A percentile compares a stretch with the other conserved stretches of the same genome.
Evolutionary conservation across 441 rosid species (phyloP).

Genomic region (Jatropha multifida): DNA sequence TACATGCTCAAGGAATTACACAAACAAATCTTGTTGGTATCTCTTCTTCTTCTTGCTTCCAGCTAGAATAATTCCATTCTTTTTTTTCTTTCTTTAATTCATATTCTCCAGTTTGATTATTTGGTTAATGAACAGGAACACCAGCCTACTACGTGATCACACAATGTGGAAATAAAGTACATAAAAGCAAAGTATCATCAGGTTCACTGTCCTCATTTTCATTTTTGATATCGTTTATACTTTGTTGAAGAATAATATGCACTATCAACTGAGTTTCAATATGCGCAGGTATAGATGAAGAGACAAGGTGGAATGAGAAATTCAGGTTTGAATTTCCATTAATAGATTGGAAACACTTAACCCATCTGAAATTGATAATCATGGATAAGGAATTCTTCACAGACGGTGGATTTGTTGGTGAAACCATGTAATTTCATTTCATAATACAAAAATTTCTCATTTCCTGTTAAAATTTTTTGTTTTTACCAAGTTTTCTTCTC

Average conservation of each 20-base stretch:
- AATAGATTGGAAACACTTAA: slow-evolving; percentile 49
- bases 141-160: slow-evolving; percentile 56
- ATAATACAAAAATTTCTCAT: neutral
- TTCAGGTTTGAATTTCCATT: slow-evolving; percentile 52
- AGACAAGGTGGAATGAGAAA: slow-evolving; percentile 76
- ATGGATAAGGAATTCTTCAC: slow-evolving; percentile 58
- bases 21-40: slow-evolving; percentile 67
- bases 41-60: neutral
- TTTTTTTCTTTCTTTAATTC: neutral
- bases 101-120: neutral
- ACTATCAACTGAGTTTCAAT: neutral
- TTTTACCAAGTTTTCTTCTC: neutral
- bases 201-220: slow-evolving; percentile 37
- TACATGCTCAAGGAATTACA: slow-evolving; percentile 70
- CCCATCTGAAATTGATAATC: slow-evolving; percentile 56
- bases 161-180: slow-evolving; percentile 63
- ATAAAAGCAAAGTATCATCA: slow-evolving; percentile 59
- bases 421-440: slow-evolving; percentile 53
- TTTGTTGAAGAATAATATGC: neutral
- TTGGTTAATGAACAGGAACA: slow-evolving; percentile 39
- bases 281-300: slow-evolving; percentile 46
- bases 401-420: slow-evolving; percentile 64
- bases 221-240: neutral
- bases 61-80: neutral
- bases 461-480: neutral